Evolutionary conservation across 2,329 filamentous ascomycete genomes (phyloP).

Genomic region (Pseudogymnoascus sp.): DNA sequence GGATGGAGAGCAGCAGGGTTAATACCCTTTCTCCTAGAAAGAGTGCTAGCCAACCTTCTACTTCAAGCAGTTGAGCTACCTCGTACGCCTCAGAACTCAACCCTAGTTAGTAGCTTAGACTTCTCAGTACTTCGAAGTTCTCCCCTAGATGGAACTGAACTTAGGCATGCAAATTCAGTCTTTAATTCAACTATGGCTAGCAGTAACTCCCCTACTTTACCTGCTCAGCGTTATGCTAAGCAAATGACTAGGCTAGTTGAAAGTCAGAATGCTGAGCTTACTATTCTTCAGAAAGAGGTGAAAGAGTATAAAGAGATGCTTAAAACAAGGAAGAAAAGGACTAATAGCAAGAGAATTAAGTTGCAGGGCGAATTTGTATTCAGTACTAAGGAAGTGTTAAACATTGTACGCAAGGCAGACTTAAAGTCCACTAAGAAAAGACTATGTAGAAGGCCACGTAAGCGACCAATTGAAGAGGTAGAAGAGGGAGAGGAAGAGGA

Average conservation of each 20-base stretch:
- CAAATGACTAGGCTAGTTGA: neutral
- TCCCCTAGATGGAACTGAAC: neutral
- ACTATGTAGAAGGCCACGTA: too few species aligned
- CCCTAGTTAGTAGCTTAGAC: neutral
- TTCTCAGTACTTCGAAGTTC: neutral
- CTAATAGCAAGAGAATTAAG: conserved; percentile 8
- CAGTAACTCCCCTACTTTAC: neutral
- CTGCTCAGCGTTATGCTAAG: neutral
- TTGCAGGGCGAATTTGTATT: conserved; percentile 4
- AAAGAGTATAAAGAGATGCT: conserved; percentile 6
- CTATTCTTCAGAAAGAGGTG: neutral
- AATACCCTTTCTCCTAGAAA: neutral
- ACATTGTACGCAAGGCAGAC: too few species aligned
- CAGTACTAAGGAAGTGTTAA: neutral
- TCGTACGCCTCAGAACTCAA: neutral
- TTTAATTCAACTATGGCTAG: neutral
- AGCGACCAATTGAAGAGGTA: too few species aligned
- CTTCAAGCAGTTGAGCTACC: neutral
- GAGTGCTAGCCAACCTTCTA: neutral
- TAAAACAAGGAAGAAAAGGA: neutral
- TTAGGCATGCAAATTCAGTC: neutral
- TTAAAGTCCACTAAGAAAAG: too few species aligned
- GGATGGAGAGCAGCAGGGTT: neutral
- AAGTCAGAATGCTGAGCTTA: conserved; percentile 3
- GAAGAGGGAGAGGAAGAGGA: too few species aligned